Evolutionary conservation across 2,329 filamentous ascomycete species (phyloP).

Genomic region (Graphilbum ipis-grandicollis): DNA sequence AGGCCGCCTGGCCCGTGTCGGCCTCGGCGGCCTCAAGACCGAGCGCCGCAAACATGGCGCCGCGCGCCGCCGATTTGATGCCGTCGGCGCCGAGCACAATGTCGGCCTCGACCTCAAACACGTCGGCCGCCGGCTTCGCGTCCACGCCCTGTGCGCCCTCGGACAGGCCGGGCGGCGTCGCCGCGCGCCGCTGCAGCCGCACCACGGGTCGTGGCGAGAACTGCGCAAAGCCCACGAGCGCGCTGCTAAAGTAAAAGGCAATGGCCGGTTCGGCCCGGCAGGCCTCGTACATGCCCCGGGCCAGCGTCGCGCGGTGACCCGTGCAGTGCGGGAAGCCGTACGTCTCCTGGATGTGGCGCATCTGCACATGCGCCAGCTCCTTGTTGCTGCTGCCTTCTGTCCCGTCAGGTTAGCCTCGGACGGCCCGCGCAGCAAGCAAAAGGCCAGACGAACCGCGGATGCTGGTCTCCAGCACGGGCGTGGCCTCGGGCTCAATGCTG

Average conservation of each 20-base stretch:
- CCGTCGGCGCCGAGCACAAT: slow-evolving; percentile 37
- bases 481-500: no score
- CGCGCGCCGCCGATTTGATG: slow-evolving; percentile 33
- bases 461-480: no score
- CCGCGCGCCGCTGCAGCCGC: slow-evolving; percentile 36
- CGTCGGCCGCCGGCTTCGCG: slow-evolving; percentile 19
- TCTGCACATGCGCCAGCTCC: slow-evolving; percentile 54
- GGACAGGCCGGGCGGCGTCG: slow-evolving; percentile 12
- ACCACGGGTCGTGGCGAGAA: slow-evolving; percentile 44
- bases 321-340: slow-evolving; percentile 69
- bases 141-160: slow-evolving; percentile 7
- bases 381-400: slow-evolving; percentile 51
- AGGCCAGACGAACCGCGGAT: no score
- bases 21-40: slow-evolving; percentile 36
- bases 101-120: slow-evolving; percentile 35
- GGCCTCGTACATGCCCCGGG: slow-evolving; percentile 51
- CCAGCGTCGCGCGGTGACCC: slow-evolving; percentile 57
- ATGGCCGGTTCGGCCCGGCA: slow-evolving; percentile 45
- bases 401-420: no score
- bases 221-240: slow-evolving; percentile 35
- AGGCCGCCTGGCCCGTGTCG: slow-evolving; percentile 61
- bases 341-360: slow-evolving; percentile 46
- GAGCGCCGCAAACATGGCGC: slow-evolving; percentile 34
- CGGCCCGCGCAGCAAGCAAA: no score
- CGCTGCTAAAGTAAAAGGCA: slow-evolving; percentile 49